Evolutionary conservation across 2,329 filamentous ascomycete genomes (phyloP).

Genomic region (Aspergillus viridinutans): DNA sequence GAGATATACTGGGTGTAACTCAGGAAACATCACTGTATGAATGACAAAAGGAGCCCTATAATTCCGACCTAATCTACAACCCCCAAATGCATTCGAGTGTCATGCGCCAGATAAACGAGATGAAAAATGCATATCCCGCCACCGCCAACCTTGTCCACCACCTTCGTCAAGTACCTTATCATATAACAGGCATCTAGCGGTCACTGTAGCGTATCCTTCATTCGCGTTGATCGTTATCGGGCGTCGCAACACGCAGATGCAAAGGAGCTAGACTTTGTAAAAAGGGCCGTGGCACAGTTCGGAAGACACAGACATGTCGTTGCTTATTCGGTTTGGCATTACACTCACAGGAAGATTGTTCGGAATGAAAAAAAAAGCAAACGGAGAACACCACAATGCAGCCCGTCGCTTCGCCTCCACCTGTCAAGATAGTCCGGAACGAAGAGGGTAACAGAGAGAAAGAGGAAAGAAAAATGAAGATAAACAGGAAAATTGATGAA

Average conservation of each 20-base stretch:
- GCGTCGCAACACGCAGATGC: background rate
- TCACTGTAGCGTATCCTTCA: background rate
- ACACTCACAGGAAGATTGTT: conserved; percentile 25
- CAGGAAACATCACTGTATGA: background rate
- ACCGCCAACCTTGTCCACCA: background rate
- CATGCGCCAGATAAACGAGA: background rate
- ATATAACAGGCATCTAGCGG: background rate
- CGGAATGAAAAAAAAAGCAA: conserved; percentile 17
- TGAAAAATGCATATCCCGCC: background rate
- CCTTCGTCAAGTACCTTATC: background rate
- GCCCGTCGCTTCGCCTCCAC: conserved; percentile 25
- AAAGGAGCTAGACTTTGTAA: background rate
- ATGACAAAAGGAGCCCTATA: background rate
- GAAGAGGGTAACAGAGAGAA: background rate
- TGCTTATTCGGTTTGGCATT: conserved; percentile 28
- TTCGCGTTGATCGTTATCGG: background rate
- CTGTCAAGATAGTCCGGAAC: conserved; percentile 18
- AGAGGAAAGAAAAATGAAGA: conserved; percentile 9
- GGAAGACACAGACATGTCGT: conserved; percentile 23
- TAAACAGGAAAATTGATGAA: conserved; percentile 9
- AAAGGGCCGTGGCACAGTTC: background rate
- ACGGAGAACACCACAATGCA: conserved; percentile 27
- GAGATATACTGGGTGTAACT: background rate
- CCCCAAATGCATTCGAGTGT: background rate
- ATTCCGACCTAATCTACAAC: background rate